Percentiles rank a stretch among this genome's conserved stretches.
phyloP scores from a whole-genome alignment of 306 rosid genomes.

The Medicago truncatula region MtrunA17r5.0-ANR NC_053043.1:1708501-1709000 shows the following conservation, averaged over 20 bases:
- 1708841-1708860: slow-evolving; percentile 45
- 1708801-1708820: not conserved
- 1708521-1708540: no score
- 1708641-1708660: no score
- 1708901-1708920: slow-evolving; percentile 49
- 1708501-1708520: no score
- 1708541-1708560: no score
- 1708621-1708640: no score
- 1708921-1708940: slow-evolving; percentile 19
- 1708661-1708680: no score
- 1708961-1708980: slow-evolving; percentile 57
- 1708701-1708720: slow-evolving; percentile 71
- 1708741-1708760: slow-evolving; percentile 54
- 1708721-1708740: slow-evolving; percentile 79
- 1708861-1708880: slow-evolving; percentile 63
- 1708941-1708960: slow-evolving; percentile 62
- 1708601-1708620: no score
- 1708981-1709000: no score
- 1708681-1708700: slow-evolving; percentile 70
- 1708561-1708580: no score
- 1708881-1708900: slow-evolving; percentile 59
- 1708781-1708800: not conserved
- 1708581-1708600: no score
- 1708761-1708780: not conserved
- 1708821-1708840: no score